Evolutionary conservation across 139 green algal species (phyloP).

Genomic region (Picochlorum sp.): DNA sequence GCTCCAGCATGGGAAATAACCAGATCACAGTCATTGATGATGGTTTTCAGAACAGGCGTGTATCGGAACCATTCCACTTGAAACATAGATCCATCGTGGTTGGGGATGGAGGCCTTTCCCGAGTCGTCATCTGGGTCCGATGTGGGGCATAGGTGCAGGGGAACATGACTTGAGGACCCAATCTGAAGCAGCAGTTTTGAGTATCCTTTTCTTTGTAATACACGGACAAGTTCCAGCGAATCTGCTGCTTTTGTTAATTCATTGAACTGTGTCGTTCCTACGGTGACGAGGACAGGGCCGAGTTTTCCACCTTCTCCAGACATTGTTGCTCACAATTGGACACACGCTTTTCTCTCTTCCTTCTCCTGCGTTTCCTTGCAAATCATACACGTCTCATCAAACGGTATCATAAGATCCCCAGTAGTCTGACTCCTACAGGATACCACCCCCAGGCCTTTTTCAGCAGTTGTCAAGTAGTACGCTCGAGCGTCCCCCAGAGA

Average conservation of each 20-base stretch:
- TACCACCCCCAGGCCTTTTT: slow-evolving; percentile 85
- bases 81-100: not conserved
- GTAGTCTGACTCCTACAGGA: slow-evolving; percentile 60
- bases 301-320: not conserved
- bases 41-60: slow-evolving; percentile 38
- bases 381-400: slow-evolving; percentile 75
- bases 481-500: slow-evolving; percentile 77
- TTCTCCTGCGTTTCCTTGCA: slow-evolving; percentile 56
- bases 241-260: slow-evolving; percentile 57
- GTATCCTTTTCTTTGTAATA: slow-evolving; percentile 45
- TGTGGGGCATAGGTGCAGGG: not conserved
- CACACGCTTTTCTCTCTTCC: slow-evolving; percentile 70
- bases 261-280: slow-evolving; percentile 81
- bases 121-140: too few relatives aligned
- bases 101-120: too few relatives aligned
- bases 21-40: slow-evolving; percentile 50
- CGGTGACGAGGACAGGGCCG: slow-evolving; percentile 59
- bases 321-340: not conserved
- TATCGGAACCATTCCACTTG: slow-evolving; percentile 65
- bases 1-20: slow-evolving; percentile 77
- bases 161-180: slow-evolving; percentile 5
- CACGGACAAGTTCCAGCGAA: slow-evolving; percentile 25
- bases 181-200: slow-evolving; percentile 55
- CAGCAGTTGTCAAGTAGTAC: slow-evolving; percentile 84
- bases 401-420: slow-evolving; percentile 62